These are phyloP conservation scores for Bonia amplexicaulis DNA, from an alignment of 176 grass and related monocot species.

Conservation along the genomic window DNA sequence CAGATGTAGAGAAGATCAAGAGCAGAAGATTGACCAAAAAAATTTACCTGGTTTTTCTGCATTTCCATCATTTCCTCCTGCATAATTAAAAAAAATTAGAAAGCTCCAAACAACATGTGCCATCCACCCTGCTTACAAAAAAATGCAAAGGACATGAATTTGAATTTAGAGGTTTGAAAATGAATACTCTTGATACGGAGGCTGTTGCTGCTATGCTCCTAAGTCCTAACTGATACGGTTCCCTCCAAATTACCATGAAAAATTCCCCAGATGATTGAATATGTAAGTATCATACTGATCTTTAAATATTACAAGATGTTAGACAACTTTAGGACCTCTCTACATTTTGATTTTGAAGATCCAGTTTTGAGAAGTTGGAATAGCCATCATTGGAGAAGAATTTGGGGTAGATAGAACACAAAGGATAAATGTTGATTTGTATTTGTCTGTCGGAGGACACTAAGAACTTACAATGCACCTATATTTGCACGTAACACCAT, in stretches of 20 bases:
- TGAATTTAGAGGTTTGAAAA: neutral
- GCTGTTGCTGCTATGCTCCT: neutral
- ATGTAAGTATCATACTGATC: neutral
- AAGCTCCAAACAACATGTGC: neutral
- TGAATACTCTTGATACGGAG: neutral
- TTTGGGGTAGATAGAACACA: neutral
- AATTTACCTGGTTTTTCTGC: slow-evolving; percentile 75
- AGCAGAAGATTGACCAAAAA: neutral
- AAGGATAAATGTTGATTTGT: neutral
- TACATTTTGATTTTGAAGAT: neutral
- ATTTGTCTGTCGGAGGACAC: neutral
- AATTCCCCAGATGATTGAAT: neutral
- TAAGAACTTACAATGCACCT: neutral
- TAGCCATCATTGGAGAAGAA: neutral
- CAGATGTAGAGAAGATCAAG: neutral
- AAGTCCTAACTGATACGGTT: neutral
- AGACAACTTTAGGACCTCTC: neutral
- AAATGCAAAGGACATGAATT: neutral
- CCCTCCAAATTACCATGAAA: neutral
- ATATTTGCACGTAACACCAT: neutral
- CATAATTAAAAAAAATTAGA: slow-evolving; percentile 20
- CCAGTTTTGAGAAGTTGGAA: neutral
- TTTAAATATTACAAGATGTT: neutral
- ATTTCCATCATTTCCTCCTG: slow-evolving; percentile 72
- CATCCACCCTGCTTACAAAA: neutral